Base-by-base conservation (phyloP, 1,139 yeast species). In the Hemisphaericaspora xylofermentans region DNA sequence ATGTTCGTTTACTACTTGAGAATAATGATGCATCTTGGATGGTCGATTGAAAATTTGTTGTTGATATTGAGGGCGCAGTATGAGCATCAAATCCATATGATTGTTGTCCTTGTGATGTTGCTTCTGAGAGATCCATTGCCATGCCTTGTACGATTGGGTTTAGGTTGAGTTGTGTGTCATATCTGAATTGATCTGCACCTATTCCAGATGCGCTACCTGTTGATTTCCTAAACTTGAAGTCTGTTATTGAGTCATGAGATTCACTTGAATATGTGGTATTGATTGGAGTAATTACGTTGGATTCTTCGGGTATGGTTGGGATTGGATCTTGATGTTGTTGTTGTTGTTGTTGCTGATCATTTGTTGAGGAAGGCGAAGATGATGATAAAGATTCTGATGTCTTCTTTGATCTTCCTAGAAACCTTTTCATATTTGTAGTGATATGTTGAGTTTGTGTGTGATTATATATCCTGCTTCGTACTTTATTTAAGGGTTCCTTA, bases 111-210 rank as follows among this genome's bases (percentile, higher is more conserved):
- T 26, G 29, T 14, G 15, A 16, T 6, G 5, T 3, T n/a, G 15
- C 5, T 21, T 21, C 8, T 26, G 29, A 16, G 6, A 26, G n/a
- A 14, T n/a, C 29, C 33, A 35, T 27, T 17, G 30, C 54, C 51
- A n/a, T 44, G 35, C 53, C 53, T 59, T 57, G 61, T 35, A 71
- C 68, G 5, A 66, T 58, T 9, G 77, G 77, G 47, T 69, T 70
- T 35, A 68, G 47, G 48, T 68, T 68, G 41, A 71, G 58, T 38
- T 48, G 51, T 13, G 60, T 54, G 47, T 71, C 73, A 46, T 64
- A 64, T 36, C 22, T 17, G 13, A 9, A 19, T 8, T 18, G 25
- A 17, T 17, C 50, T 15, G 33, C 43, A 14, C 38, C 48, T 39
- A 45, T 50, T 17, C 44, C 60, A 17, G 29, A 22, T 3, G 29